phyloP scores from a whole-genome alignment of 2,329 filamentous ascomycete species.

The Trichoderma oligosporum region DNA sequence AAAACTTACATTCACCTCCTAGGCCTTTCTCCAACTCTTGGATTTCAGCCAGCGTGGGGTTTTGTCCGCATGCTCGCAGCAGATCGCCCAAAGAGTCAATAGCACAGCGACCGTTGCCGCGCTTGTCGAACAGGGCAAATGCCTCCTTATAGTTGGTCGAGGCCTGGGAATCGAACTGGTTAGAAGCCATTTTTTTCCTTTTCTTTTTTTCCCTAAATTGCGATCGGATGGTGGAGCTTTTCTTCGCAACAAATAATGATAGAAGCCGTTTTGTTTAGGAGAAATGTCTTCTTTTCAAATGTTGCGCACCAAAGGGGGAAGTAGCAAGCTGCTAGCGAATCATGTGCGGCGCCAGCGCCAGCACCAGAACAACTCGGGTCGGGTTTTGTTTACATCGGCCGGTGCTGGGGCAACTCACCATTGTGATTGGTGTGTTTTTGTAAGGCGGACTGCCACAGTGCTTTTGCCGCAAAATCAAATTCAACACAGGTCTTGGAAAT shows the following conservation, averaged over 20 bases:
- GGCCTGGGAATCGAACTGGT: constrained; percentile 56
- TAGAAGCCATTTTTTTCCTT: constrained; percentile 46
- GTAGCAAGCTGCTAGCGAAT: constrained; percentile 12
- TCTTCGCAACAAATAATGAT: neutral
- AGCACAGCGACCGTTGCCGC: constrained; percentile 87
- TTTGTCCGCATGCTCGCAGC: constrained; percentile 94
- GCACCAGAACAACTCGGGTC: neutral
- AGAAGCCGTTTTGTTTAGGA: neutral
- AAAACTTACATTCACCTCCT: constrained; percentile 79
- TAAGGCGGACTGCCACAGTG: neutral
- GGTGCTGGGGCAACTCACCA: constrained; percentile 22
- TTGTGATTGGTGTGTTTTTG: constrained; percentile 18
- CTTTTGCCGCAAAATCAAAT: neutral
- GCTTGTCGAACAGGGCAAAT: constrained; percentile 99
- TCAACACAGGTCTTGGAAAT: constrained; percentile 17
- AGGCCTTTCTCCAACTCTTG: constrained; percentile 85
- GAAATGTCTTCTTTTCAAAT: neutral
- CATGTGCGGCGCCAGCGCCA: constrained; percentile 14
- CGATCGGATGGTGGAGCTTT: constrained; percentile 1
- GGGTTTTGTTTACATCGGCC: constrained; percentile 19
- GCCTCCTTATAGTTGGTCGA: constrained; percentile 99
- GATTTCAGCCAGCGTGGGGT: constrained; percentile 92
- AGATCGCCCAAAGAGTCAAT: constrained; percentile 87
- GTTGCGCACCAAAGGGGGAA: constrained; percentile 14
- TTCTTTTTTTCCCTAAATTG: constrained; percentile 1